Evolutionary conservation across 2,329 filamentous ascomycete species (phyloP).

Genomic region (Tolypocladium tropicale): DNA sequence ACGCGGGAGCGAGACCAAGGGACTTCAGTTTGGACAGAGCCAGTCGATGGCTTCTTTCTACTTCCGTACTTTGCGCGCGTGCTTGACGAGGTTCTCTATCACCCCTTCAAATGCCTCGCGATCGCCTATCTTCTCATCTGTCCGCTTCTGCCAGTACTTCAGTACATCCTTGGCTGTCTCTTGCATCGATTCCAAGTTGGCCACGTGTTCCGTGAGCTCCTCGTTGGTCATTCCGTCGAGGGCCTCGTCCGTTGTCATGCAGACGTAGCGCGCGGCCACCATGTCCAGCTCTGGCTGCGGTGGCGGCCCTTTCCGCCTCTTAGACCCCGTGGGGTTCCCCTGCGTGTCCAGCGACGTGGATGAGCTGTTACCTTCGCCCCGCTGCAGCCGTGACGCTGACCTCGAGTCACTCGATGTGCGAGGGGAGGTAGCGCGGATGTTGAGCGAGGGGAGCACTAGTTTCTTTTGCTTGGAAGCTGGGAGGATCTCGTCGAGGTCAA

Average conservation of each 20-base stretch:
- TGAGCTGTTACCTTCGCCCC: slow-evolving; percentile 40
- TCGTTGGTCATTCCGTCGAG: slow-evolving; percentile 66
- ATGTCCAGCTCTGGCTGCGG: slow-evolving; percentile 70
- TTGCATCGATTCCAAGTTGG: slow-evolving; percentile 58
- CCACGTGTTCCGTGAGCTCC: slow-evolving; percentile 65
- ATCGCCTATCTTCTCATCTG: slow-evolving; percentile 80
- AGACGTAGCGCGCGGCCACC: slow-evolving; percentile 66
- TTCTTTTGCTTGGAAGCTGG: slow-evolving; percentile 98
- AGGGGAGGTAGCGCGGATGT: slow-evolving; percentile 49
- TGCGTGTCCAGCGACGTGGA: slow-evolving; percentile 50
- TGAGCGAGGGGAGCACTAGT: slow-evolving; percentile 82
- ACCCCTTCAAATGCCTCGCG: slow-evolving; percentile 92
- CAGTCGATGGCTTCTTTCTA: slow-evolving; percentile 21
- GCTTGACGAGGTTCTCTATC: slow-evolving; percentile 91
- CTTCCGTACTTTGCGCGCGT: slow-evolving; percentile 77
- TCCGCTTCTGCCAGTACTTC: slow-evolving; percentile 79
- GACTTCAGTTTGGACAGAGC: slow-evolving; percentile 9
- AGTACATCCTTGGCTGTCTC: slow-evolving; percentile 65
- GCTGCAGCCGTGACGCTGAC: slow-evolving; percentile 34
- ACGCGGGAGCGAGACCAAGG: slow-evolving; percentile 10
- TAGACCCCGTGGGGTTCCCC: slow-evolving; percentile 36
- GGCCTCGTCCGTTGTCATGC: slow-evolving; percentile 75
- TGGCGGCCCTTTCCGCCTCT: slow-evolving; percentile 46
- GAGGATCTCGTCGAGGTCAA: slow-evolving; percentile 94
- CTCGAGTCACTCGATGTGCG: slow-evolving; percentile 46